These are phyloP conservation scores for Lolium rigidum DNA, from an alignment of 176 grass and related monocot genomes.

Conservation along the genomic window DNA sequence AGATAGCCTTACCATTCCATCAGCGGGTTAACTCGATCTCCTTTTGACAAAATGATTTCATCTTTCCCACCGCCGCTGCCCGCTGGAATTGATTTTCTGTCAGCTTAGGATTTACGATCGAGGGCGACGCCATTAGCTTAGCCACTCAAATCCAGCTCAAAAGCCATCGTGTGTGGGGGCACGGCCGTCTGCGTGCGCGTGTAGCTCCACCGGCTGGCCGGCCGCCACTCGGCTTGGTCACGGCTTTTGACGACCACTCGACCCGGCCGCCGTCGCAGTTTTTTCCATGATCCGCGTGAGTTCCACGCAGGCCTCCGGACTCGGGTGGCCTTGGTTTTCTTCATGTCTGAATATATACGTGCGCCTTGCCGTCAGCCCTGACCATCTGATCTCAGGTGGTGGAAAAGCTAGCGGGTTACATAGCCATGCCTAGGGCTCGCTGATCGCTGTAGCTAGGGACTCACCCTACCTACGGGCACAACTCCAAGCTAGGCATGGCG, in stretches of 20 bases:
- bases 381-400: neutral
- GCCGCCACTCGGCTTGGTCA: neutral
- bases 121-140: neutral
- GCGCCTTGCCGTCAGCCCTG: neutral
- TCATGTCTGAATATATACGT: neutral
- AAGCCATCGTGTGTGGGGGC: neutral
- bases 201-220: slow-evolving; percentile 7
- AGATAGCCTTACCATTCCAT: neutral
- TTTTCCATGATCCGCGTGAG: neutral
- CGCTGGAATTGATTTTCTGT: neutral
- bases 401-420: neutral
- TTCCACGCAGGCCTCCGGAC: neutral
- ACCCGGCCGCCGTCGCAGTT: slow-evolving; percentile 1
- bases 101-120: neutral
- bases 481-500: neutral
- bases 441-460: neutral
- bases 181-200: neutral
- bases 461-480: neutral
- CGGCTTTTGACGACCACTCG: neutral
- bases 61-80: neutral
- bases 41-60: neutral
- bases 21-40: neutral
- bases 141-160: neutral
- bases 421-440: no score
- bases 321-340: neutral